Evolutionary conservation across 2,329 filamentous ascomycete genomes (phyloP).

Genomic region (Aspergillus calidoustus): DNA sequence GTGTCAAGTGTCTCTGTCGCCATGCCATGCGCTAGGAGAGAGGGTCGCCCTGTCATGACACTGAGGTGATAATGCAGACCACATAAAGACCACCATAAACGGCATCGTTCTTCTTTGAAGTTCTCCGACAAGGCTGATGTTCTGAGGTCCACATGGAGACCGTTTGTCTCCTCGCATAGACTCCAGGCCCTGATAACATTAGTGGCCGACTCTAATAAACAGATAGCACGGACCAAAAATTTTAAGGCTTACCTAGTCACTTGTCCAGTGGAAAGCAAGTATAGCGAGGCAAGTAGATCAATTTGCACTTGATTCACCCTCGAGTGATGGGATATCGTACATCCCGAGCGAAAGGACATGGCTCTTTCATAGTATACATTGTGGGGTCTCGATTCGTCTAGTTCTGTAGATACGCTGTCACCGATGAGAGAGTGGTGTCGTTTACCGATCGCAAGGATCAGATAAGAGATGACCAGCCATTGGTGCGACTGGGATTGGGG

Average conservation of each 20-base stretch:
- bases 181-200: slow-evolving; percentile 45
- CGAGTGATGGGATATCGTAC: slow-evolving; percentile 46
- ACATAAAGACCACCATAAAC: slow-evolving; percentile 52
- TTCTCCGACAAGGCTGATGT: slow-evolving; percentile 44
- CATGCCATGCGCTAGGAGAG: no score
- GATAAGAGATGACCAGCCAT: slow-evolving; percentile 51
- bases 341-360: slow-evolving; percentile 41
- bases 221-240: background rate
- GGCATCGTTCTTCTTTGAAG: slow-evolving; percentile 50
- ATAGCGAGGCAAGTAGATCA: slow-evolving; percentile 47
- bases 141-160: slow-evolving; percentile 27
- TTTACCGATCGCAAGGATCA: slow-evolving; percentile 50
- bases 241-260: slow-evolving; percentile 45
- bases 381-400: slow-evolving; percentile 44
- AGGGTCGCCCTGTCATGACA: slow-evolving; percentile 51
- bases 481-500: slow-evolving; percentile 19
- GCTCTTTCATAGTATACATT: slow-evolving; percentile 48
- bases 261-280: slow-evolving; percentile 46
- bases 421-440: slow-evolving; percentile 45
- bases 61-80: slow-evolving; percentile 48
- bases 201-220: slow-evolving; percentile 2
- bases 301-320: slow-evolving; percentile 52
- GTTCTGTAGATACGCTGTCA: slow-evolving; percentile 34
- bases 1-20: no score
- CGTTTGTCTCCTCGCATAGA: slow-evolving; percentile 45